phyloP scores from a whole-genome alignment of 768 basidiomycete species.

The Dendrothele bispora region DNA sequence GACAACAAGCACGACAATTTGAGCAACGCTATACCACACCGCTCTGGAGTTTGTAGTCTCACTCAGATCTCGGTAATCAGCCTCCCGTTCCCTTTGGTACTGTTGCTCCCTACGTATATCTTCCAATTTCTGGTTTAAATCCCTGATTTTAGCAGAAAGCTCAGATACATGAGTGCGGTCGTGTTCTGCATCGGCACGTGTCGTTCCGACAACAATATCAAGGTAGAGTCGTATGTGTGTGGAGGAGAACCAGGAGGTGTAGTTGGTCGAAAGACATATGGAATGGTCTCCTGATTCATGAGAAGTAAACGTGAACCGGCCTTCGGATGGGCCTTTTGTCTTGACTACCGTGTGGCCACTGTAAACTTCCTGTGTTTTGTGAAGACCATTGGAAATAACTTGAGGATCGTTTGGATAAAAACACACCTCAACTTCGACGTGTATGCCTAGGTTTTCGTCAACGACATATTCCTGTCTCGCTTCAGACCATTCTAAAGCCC shows the following conservation, averaged over 20 bases:
- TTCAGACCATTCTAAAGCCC: slow-evolving; percentile 90
- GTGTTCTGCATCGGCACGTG: slow-evolving; percentile 83
- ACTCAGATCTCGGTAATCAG: slow-evolving; percentile 84
- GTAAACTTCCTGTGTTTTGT: slow-evolving; percentile 71
- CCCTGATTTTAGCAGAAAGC: slow-evolving; percentile 80
- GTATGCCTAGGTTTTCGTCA: slow-evolving; percentile 81
- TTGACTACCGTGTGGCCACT: slow-evolving; percentile 80
- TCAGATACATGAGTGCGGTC: slow-evolving; percentile 85
- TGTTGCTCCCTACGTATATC: slow-evolving; percentile 95
- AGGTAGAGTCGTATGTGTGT: slow-evolving; percentile 94
- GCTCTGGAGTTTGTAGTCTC: slow-evolving; percentile 90
- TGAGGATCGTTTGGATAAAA: no score
- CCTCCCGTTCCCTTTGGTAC: slow-evolving; percentile 95
- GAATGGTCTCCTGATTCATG: slow-evolving; percentile 96
- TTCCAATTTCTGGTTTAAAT: slow-evolving; percentile 90
- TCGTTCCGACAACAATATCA: slow-evolving; percentile 88
- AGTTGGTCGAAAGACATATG: slow-evolving; percentile 93
- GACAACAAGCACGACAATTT: slow-evolving; percentile 79
- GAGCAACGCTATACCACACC: slow-evolving; percentile 91
- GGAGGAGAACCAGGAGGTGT: slow-evolving; percentile 83
- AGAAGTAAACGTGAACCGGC: slow-evolving; percentile 96
- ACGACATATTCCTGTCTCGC: slow-evolving; percentile 60
- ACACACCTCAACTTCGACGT: slow-evolving; percentile 88
- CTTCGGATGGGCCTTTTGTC: slow-evolving; percentile 87
- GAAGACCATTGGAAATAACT: not conserved